Base-by-base conservation (phyloP, 2,329 filamentous ascomycete species). In the Ascochyta pisi region DNA sequence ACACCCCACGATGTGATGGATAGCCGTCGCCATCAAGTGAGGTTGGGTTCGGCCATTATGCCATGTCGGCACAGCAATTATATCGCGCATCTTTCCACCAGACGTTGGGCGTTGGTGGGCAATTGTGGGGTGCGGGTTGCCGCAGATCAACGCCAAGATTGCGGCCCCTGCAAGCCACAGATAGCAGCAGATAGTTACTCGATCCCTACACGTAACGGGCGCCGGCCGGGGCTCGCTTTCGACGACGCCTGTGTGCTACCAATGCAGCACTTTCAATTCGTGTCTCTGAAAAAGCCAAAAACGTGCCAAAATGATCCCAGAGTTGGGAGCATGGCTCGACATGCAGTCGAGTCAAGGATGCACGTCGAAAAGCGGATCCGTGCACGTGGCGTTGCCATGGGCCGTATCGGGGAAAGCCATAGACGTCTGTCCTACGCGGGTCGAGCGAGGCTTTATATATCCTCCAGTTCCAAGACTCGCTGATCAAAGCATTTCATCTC, bases 141-240 rank as follows among this genome's bases (percentile, higher is more conserved):
- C 56, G 63, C 57, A 63, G 64, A 66, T 67, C 61, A 54, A 31
- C 43, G 61, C 58, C 60, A 65, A 65, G 65, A 65, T 58, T n/a
- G 52, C 57, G 57, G 50, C 40, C 60, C 62, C 62, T 62, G 57
- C 24, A 50, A 42, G 43, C 42, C 47, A 58, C 50, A 67, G 60
- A 73, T 73, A 73, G 68, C 70, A 60, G 6, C 16, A 39, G 52
- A 68, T 67, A 62, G 65, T 70, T 68, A 69, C 65, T 65, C 54
- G 60, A 65, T 67, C 50, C 49, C 46, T 61, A 66, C 61, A 71
- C 70, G 70, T 74, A 75, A 74, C 64, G 58, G 60, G 54, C 57
- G 59, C 70, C 66, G 66, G 61, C 55, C 48, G 42, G 42, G 26
- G 42, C 42, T 42, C 38, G 19, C 19, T 37, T 50, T 46, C 31